Evolutionary conservation across 2,329 filamentous ascomycete genomes (phyloP), one percentile per base, ranked within the genome.

Genomic region (Metarhizium album): DNA sequence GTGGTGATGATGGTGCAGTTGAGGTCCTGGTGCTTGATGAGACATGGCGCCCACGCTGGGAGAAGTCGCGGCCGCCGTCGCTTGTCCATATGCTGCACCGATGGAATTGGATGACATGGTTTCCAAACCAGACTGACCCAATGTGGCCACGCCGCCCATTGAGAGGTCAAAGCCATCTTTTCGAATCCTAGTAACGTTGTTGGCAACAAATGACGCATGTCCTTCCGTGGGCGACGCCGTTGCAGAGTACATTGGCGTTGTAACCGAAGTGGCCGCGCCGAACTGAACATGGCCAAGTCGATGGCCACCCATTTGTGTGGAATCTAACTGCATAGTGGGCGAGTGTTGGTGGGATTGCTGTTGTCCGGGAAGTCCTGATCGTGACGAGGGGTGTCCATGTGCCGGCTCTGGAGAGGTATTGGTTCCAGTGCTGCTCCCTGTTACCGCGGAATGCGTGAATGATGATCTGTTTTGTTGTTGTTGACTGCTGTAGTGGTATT

Each of bases 1-100:
- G 42, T 84, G 83, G 60, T 90, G 87, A 60, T 95, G 90, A 60
- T 91, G 87, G 62, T 94, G 87, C 18, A 60, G 42, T 20, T 57
- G 58, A 8, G 55, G 55, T 4, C 50, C 48, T 22, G 49, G 51
- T 6, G 29, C 16, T 11, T 47, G 47, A n/a, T 52, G 48, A 23
- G 47, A 37, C 14, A 53, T 38, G 37, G 35, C 45, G 23, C 47
- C 33, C 8, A 53, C 23, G 31, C 46, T 51, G 14, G 52, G 47
- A 20, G 62, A 56, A 3, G 48, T 55, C 14, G 59, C 59, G 4
- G 60, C 59, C 6, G 69, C 62, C 49, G 74, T 62, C 49, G 72
- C 61, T 60, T 78, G 69, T 53, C 70, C 69, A 54, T 80, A 79
- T 11, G 73, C 67, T 18, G 70, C 69, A n/a, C 75, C 72, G 61